Base-by-base conservation (phyloP, 2,329 filamentous ascomycete genomes). In the Alternaria gansuensis region DNA sequence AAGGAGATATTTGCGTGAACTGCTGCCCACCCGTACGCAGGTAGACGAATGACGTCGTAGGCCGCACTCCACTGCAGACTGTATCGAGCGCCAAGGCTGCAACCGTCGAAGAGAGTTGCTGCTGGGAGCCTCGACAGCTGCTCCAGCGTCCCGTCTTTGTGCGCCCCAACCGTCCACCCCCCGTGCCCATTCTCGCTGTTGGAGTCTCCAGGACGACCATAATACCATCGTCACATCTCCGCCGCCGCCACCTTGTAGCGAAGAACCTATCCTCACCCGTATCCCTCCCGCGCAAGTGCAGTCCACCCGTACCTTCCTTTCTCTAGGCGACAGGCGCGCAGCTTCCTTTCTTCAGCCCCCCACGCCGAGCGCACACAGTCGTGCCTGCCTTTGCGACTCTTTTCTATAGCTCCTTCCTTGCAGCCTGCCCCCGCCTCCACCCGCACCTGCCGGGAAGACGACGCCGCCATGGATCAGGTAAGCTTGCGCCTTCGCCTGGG, bases 391-490 rank as follows among this genome's bases (percentile, higher is more conserved):
- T 49, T 51, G 48, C 44, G 45, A 33, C 9, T 37, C 9, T 2
- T 11, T 8, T 33, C 26, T 23, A 5, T 6, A 33, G 45, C 31
- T 29, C 56, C 40, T 56, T 41, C 46, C 51, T 23, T 51, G 51
- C 54, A 57, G 41, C 54, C 54, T 62, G 26, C 43, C 59, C 61
- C 54, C 68, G 57, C 62, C 53, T 40, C 57, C 60, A 54, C 58
- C 60, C 52, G 57, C 62, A 60, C 54, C 61, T 62, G 59, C 65
- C 63, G 37, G 46, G 33, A 55, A 36, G 50, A 28, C 50, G 57
- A 60, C 39, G 40, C 36, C 59, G 57, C 54, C 65, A 78, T 78
- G 76, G 75, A 78, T 51, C 76, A 77, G 70, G 76, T 78, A 77
- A 73, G 75, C 66, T 62, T 57, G 55, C 52, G 56, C 60, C 57